Evolutionary conservation across 2,329 filamentous ascomycete species (phyloP).

Genomic region (Daldinia eschscholtzii): DNA sequence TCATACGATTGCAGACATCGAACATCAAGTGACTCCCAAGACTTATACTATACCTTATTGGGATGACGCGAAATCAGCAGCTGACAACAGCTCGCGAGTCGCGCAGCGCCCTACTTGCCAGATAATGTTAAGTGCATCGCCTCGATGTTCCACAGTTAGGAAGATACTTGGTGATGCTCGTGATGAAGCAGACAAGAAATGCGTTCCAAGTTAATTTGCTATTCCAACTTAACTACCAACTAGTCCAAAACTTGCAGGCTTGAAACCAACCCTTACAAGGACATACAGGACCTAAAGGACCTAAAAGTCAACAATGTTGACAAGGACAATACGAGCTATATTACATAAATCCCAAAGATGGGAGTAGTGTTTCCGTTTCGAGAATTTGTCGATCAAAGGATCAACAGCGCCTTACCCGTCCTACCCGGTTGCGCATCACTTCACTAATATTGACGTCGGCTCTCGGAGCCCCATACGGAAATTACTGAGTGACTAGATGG

Average conservation of each 20-base stretch:
- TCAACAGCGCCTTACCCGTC: conserved; percentile 39
- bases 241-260: not conserved
- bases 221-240: not conserved
- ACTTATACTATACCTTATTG: conserved; percentile 32
- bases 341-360: not conserved
- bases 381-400: conserved; percentile 28
- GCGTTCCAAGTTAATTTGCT: not conserved
- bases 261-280: not conserved
- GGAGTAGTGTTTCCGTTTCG: conserved; percentile 20
- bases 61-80: conserved; percentile 28
- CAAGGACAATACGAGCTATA: conserved; percentile 16
- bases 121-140: not conserved
- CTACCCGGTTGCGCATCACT: conserved; percentile 35
- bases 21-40: conserved; percentile 41
- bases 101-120: conserved; percentile 3
- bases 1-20: conserved; percentile 30
- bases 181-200: not conserved
- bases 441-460: conserved; percentile 26
- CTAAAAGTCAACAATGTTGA: conserved; percentile 5
- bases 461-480: conserved; percentile 6
- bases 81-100: conserved; percentile 27
- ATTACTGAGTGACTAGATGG: not conserved
- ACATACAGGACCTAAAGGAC: not conserved
- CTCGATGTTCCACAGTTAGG: not conserved
- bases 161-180: conserved; percentile 1